Percentiles rank a stretch among this genome's conserved stretches.
Evolutionary conservation across 148 eudicot species (phyloP).

Genomic region (Rhododendron molle): DNA sequence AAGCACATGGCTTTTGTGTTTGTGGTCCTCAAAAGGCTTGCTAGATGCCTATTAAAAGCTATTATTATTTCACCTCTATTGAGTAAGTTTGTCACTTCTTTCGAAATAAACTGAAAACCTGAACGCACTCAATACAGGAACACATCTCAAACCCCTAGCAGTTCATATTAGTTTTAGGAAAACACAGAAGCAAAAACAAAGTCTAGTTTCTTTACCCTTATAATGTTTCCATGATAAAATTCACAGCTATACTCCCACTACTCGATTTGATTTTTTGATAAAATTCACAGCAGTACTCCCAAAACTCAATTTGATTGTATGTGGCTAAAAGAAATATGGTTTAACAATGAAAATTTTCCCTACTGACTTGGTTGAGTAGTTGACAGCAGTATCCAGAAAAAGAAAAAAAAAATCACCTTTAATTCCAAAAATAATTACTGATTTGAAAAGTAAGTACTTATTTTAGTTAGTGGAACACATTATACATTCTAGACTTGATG

Average conservation of each 20-base stretch:
- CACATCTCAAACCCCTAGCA: background rate
- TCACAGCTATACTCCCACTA: background rate
- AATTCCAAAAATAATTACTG: no score
- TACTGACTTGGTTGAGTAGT: background rate
- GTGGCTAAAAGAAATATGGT: background rate
- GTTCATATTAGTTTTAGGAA: background rate
- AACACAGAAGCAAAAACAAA: background rate
- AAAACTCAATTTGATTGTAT: background rate
- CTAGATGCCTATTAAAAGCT: background rate
- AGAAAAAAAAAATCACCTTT: no score
- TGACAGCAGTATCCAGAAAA: background rate
- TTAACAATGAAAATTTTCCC: background rate
- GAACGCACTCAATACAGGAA: background rate
- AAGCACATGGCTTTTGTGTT: background rate
- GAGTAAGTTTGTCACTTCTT: background rate
- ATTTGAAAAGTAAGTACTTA: no score
- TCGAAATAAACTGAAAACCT: background rate
- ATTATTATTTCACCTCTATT: background rate
- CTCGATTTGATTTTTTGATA: background rate
- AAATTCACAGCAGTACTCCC: background rate
- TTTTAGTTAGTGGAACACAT: no score
- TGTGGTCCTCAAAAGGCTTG: background rate
- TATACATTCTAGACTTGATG: background rate
- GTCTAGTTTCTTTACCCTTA: background rate
- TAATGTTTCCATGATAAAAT: background rate